These are phyloP conservation scores for Nicotiana knightiana DNA, from an alignment of 257 asterid species.

Conservation along the genomic window DNA sequence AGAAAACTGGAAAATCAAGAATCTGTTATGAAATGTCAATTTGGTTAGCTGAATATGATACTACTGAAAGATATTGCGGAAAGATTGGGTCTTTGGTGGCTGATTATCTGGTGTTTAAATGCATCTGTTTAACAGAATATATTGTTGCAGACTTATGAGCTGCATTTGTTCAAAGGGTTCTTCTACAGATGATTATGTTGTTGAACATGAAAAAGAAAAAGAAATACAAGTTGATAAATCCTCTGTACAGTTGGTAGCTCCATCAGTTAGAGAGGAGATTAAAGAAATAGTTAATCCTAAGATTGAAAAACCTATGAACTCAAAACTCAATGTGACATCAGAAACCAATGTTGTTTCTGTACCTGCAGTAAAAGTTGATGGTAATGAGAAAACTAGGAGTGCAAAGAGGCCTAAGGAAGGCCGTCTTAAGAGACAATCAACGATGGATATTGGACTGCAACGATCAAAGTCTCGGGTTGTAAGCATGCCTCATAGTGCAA, in stretches of 20 bases:
- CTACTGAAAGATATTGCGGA: neutral
- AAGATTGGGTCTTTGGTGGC: neutral
- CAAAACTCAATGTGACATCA: neutral
- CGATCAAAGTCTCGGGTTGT: slow-evolving; percentile 26
- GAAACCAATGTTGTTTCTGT: neutral
- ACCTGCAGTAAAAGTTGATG: slow-evolving; percentile 13
- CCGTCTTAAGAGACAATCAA: slow-evolving; percentile 33
- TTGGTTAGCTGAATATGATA: slow-evolving; percentile 8
- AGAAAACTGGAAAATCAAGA: slow-evolving; percentile 1
- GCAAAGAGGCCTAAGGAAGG: slow-evolving; percentile 61
- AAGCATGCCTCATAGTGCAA: slow-evolving; percentile 46
- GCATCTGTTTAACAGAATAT: slow-evolving; percentile 1
- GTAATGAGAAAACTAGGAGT: slow-evolving; percentile 38
- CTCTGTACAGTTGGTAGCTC: slow-evolving; percentile 12
- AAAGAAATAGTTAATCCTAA: slow-evolving; percentile 6
- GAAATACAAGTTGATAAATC: slow-evolving; percentile 13
- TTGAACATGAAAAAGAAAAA: slow-evolving; percentile 14
- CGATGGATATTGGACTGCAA: slow-evolving; percentile 44
- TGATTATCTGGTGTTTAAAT: neutral
- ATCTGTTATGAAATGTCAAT: neutral
- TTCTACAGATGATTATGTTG: slow-evolving; percentile 10
- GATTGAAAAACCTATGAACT: slow-evolving; percentile 9
- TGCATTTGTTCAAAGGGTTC: slow-evolving; percentile 28
- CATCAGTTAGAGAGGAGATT: slow-evolving; percentile 15
- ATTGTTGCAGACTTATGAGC: slow-evolving; percentile 23